A percentile compares a stretch with the other conserved stretches of the same genome.
These are phyloP conservation scores for Lentinula lateritia DNA, from an alignment of 768 basidiomycete genomes.

Conservation along the genomic window DNA sequence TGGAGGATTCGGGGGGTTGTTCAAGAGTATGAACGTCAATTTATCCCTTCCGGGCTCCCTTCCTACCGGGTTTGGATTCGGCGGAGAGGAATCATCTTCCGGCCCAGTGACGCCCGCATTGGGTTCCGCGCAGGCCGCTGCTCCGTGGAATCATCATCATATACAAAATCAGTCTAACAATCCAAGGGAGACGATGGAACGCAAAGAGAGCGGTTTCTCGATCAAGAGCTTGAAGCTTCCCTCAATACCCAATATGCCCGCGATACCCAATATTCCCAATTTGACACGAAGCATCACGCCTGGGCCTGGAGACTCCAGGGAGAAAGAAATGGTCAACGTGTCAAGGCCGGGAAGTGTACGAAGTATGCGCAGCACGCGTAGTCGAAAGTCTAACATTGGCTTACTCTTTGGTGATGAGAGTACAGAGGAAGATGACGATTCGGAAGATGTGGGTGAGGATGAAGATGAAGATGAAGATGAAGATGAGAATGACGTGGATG, in stretches of 20 bases:
- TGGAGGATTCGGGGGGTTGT: constrained; percentile 42
- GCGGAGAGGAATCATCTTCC: constrained; percentile 9
- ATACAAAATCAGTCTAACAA: neutral
- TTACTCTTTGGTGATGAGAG: constrained; percentile 4
- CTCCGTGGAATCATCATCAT: constrained; percentile 29
- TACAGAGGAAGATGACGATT: constrained; percentile 19
- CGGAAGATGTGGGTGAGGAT: constrained; percentile 48
- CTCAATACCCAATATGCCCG: constrained; percentile 32
- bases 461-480: constrained; percentile 35
- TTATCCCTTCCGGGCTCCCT: constrained; percentile 57
- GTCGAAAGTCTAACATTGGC: neutral
- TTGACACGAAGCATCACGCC: neutral
- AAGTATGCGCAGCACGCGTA: neutral
- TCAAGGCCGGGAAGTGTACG: constrained; percentile 35
- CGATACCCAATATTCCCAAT: constrained; percentile 12
- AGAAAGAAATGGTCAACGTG: constrained; percentile 39
- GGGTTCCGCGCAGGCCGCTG: constrained; percentile 22
- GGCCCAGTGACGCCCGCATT: constrained; percentile 15
- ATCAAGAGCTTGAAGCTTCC: constrained; percentile 74
- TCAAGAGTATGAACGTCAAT: constrained; percentile 41
- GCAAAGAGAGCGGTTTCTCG: constrained; percentile 77
- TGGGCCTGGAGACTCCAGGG: constrained; percentile 16
- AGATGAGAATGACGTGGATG: constrained; percentile 29
- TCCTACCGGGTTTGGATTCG: constrained; percentile 16
- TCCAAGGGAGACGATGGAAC: constrained; percentile 34